These are phyloP conservation scores for Brassica balearica DNA, from an alignment of 441 rosid species.

Conservation along the genomic window DNA sequence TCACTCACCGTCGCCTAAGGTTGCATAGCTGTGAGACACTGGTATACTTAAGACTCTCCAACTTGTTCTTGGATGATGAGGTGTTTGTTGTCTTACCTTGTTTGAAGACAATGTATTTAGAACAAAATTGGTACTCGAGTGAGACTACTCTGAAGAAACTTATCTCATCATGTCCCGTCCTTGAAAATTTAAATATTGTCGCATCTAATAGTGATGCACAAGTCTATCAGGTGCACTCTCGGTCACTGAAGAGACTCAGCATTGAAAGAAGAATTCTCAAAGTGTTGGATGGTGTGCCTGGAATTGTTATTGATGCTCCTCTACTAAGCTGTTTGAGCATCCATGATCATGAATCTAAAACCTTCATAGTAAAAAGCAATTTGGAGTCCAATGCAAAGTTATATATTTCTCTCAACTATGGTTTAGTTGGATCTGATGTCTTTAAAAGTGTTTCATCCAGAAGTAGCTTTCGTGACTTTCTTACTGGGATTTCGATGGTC, in stretches of 20 bases:
- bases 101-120: background rate
- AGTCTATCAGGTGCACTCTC: background rate
- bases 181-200: background rate
- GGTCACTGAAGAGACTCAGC: background rate
- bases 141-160: background rate
- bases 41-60: background rate
- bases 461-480: background rate
- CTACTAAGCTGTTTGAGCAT: background rate
- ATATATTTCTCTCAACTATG: background rate
- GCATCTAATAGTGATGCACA: background rate
- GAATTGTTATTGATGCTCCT: background rate
- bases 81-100: background rate
- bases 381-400: background rate
- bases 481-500: background rate
- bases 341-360: background rate
- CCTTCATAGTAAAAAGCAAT: background rate
- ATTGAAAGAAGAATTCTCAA: background rate
- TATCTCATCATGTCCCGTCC: background rate
- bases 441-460: background rate
- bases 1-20: background rate
- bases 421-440: background rate
- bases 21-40: background rate
- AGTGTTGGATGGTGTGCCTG: background rate
- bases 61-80: background rate
- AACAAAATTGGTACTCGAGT: background rate